These are phyloP conservation scores for Candida qinlingensis DNA, from an alignment of 805 yeast genomes.

Conservation along the genomic window DNA sequence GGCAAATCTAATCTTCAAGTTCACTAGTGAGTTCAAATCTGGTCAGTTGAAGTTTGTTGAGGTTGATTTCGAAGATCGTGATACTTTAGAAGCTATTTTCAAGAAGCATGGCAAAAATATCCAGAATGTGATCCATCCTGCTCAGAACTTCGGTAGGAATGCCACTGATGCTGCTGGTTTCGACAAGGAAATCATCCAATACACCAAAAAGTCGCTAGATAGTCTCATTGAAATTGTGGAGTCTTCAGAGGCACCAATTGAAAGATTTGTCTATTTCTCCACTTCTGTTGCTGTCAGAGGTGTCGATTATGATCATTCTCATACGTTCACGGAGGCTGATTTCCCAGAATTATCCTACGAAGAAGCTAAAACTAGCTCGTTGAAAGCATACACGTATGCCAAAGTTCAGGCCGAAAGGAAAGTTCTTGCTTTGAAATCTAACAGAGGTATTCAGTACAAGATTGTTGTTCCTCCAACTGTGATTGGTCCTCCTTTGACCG, in stretches of 20 bases:
- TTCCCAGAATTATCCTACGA: neutral
- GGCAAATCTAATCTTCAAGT: neutral
- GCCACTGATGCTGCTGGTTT: conserved; percentile 1
- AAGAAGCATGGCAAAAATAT: neutral
- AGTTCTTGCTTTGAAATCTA: neutral
- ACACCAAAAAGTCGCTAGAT: conserved; percentile 3
- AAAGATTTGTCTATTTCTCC: conserved; percentile 10
- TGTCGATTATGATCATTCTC: neutral
- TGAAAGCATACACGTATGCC: conserved; percentile 9
- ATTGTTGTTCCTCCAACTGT: conserved; percentile 11
- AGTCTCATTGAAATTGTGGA: conserved; percentile 4
- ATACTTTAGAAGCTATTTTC: neutral
- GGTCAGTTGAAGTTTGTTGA: conserved; percentile 7
- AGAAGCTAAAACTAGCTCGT: neutral
- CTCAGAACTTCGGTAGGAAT: conserved; percentile 6
- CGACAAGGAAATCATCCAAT: conserved; percentile 3
- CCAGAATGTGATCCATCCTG: conserved; percentile 6
- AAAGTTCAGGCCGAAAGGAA: conserved; percentile 6
- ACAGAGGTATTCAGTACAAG: conserved; percentile 6
- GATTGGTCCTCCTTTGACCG: conserved; percentile 4
- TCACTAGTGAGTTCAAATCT: neutral
- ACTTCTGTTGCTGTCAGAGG: conserved; percentile 11
- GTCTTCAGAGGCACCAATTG: conserved; percentile 1
- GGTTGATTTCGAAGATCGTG: conserved; percentile 3
- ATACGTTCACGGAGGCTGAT: conserved; percentile 4